Percentiles rank a stretch among this genome's conserved stretches.
These are phyloP conservation scores for Raffaelea ambrosiae DNA, from an alignment of 2,329 filamentous ascomycete species.

Conservation along the genomic window DNA sequence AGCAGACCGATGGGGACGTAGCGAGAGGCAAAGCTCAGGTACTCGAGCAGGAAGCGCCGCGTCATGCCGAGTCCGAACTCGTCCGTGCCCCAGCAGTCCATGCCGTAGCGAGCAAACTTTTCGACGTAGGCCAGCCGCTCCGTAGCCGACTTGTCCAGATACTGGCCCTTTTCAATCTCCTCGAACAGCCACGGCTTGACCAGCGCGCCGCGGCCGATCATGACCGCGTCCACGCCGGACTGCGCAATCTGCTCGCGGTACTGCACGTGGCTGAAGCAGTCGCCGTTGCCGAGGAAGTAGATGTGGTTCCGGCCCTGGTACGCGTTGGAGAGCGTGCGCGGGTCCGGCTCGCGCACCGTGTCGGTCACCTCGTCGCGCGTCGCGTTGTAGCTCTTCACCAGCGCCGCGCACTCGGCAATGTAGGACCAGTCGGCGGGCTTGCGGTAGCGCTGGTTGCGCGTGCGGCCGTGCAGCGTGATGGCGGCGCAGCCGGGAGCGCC, in stretches of 20 bases:
- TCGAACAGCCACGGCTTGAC: slow-evolving; percentile 99
- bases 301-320: slow-evolving; percentile 55
- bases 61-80: slow-evolving; percentile 90
- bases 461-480: slow-evolving; percentile 91
- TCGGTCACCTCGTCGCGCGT: slow-evolving; percentile 60
- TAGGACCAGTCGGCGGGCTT: slow-evolving; percentile 90
- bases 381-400: slow-evolving; percentile 73
- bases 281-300: slow-evolving; percentile 93
- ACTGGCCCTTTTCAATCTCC: slow-evolving; percentile 85
- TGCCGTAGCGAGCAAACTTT: slow-evolving; percentile 80
- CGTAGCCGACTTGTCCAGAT: slow-evolving; percentile 85
- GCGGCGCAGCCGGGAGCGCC: slow-evolving; percentile 82
- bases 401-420: slow-evolving; percentile 78
- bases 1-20: slow-evolving; percentile 87
- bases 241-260: slow-evolving; percentile 73
- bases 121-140: slow-evolving; percentile 82
- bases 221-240: slow-evolving; percentile 80
- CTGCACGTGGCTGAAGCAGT: slow-evolving; percentile 88
- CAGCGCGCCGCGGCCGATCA: slow-evolving; percentile 92
- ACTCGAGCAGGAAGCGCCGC: slow-evolving; percentile 86
- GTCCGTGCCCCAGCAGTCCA: slow-evolving; percentile 93
- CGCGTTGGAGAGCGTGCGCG: slow-evolving; percentile 59
- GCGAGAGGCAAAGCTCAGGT: slow-evolving; percentile 85
- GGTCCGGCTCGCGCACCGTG: slow-evolving; percentile 70
- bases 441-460: slow-evolving; percentile 89